Evolutionary conservation across 2,329 filamentous ascomycete species (phyloP), one percentile per base, ranked within the genome.

Genomic region (Fusarium ramigenum): DNA sequence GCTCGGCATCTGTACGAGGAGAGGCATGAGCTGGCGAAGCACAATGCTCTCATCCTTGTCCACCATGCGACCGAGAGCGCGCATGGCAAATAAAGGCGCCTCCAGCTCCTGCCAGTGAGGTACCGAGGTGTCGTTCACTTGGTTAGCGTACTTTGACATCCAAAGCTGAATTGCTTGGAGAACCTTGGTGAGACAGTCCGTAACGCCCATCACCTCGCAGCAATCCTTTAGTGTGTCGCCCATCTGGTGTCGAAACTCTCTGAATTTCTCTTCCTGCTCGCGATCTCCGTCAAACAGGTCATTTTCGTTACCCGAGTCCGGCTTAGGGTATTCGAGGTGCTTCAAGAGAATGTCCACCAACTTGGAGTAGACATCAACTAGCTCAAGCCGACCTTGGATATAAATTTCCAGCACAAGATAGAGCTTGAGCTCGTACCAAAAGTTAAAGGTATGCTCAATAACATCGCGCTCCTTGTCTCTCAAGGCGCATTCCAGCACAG

Each of bases 361-460:
- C 79, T 93, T 93, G 4, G 94, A 93, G 82, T 94, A 99, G 52
- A 98, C 85, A 74, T 97, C 93, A 40, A 93, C 87, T 62, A 94
- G 89, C 77, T 93, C 88, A 72, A 94, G 82, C 58, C 95, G 91
- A 44, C 95, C 93, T 77, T 95, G 89, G 58, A 93, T 93, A 80
- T 98, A 99, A 75, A 92, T 92, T 40, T 98, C 96, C 60, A 99
- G 83, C 4, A 95, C 95, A 53, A 99, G 87, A 80, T 97, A 98
- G 81, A 98, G 95, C 86, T 99, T 99, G 52, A 99, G 88, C 80
- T 99, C 96, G 80, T 97, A 98, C 96, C 96, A 99, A 84, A 99
- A 98, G 75, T 91, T 91, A 83, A 99, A 99, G 0, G 97, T 99
- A 78, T 96, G 91, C 60, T 94, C 93, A 72, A 99, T 95, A 9